Percentiles rank a stretch among this genome's conserved stretches.
These are phyloP conservation scores for Tetraselmis chui DNA, from an alignment of 139 green algal species.

Conservation along the genomic window DNA sequence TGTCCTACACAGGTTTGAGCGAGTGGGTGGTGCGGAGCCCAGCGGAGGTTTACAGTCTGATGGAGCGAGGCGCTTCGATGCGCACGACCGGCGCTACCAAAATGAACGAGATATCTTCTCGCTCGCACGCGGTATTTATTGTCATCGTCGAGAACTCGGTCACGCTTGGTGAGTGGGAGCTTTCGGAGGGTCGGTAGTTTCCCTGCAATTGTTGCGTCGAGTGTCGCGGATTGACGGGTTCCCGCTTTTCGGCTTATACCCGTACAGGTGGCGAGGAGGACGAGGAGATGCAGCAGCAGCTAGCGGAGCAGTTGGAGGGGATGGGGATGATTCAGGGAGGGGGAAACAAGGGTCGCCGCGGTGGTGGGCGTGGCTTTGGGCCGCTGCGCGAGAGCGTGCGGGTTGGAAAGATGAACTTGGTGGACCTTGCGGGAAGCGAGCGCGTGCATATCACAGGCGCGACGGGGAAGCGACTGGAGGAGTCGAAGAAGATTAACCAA, in stretches of 20 bases:
- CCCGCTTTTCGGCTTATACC: too few species aligned
- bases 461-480: conserved; percentile 83
- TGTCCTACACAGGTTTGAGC: conserved; percentile 54
- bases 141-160: conserved; percentile 89
- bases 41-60: conserved; percentile 38
- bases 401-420: conserved; percentile 96
- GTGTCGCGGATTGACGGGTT: too few species aligned
- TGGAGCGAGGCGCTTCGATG: conserved; percentile 31
- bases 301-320: background rate
- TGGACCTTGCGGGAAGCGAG: conserved; percentile 92
- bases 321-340: background rate
- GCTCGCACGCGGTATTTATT: conserved; percentile 89
- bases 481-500: conserved; percentile 97
- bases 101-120: conserved; percentile 84
- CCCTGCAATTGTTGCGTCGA: too few species aligned
- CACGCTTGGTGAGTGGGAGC: conserved; percentile 10
- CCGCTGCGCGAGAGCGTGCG: conserved; percentile 30
- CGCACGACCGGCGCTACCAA: conserved; percentile 81
- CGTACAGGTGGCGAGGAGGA: background rate
- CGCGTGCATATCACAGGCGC: conserved; percentile 87
- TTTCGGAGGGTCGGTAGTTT: too few species aligned
- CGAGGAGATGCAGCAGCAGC: background rate
- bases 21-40: conserved; percentile 90
- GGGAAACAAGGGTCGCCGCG: background rate
- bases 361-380: conserved; percentile 3